Conservation (phyloP, 2,329 filamentous ascomycete species). For the Alternaria brassicicola region DNA sequence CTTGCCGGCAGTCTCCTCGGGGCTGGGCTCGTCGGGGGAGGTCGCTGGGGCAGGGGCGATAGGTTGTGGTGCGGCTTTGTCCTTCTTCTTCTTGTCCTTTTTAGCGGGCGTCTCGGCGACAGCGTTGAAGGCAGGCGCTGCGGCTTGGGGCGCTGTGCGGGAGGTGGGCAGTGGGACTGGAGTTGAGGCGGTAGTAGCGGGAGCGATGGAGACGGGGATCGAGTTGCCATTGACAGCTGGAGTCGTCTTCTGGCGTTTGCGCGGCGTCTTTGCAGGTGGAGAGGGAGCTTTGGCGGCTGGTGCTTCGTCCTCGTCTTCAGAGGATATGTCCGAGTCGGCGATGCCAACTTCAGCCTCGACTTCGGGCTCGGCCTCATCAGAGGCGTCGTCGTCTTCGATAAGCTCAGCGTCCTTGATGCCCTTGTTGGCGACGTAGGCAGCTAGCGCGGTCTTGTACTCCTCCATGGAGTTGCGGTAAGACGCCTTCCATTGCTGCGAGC, state of each 20-base stretch:
- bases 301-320: slow-evolving; percentile 41
- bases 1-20: slow-evolving; percentile 41
- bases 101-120: slow-evolving; percentile 33
- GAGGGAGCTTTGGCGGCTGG: slow-evolving; percentile 43
- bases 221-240: slow-evolving; percentile 32
- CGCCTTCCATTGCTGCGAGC: slow-evolving; percentile 47
- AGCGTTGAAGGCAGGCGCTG: slow-evolving; percentile 15
- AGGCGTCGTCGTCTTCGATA: slow-evolving; percentile 47
- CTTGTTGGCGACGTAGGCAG: slow-evolving; percentile 60
- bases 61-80: slow-evolving; percentile 32
- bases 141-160: slow-evolving; percentile 19
- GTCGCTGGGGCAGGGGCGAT: slow-evolving; percentile 35
- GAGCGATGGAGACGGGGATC: slow-evolving; percentile 21
- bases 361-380: slow-evolving; percentile 30
- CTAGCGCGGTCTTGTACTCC: slow-evolving; percentile 61
- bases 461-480: slow-evolving; percentile 61
- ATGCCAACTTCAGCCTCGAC: slow-evolving; percentile 43
- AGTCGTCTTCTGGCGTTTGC: slow-evolving; percentile 50
- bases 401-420: slow-evolving; percentile 51
- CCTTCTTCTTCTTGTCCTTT: slow-evolving; percentile 47
- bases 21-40: slow-evolving; percentile 30
- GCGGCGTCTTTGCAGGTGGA: slow-evolving; percentile 44
- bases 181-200: slow-evolving; percentile 23
- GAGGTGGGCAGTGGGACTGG: slow-evolving; percentile 36
- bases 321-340: slow-evolving; percentile 52